Evolutionary conservation across 768 basidiomycete genomes (phyloP), one percentile per base, ranked within the genome.

Genomic region (Lentinula guzmanii): DNA sequence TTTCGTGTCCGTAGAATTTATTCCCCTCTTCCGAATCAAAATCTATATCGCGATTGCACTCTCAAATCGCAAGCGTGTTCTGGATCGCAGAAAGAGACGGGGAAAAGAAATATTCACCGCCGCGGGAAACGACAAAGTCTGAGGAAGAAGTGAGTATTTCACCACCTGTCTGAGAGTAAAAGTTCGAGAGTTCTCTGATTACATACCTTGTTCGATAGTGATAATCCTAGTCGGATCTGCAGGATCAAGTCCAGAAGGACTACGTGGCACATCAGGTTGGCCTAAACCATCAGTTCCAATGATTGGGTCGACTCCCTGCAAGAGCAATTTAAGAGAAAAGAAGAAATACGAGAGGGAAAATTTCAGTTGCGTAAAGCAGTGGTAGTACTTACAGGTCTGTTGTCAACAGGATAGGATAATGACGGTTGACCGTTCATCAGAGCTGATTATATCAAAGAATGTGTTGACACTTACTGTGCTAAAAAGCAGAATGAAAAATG

Each of bases 51-150:
- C 28, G 0, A 28, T 28, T 28, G 28, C 28, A 28, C 28, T 28
- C 37, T 48, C 18, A 56, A 21, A 48, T 5, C n/a, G 52, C 33
- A 24, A 55, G 43, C 24, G 50, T 52, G n/a, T 42, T 54, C 35
- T 55, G 39, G 24, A 73, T 62, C 43, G 69, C 68, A n/a, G 69
- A 70, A 54, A 72, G 64, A 10, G 69, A 66, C 6, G 72, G 72
- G 16, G 70, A 66, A 56, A 72, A 74, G 63, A 71, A 74, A 53
- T 70, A 70, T 46, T 70, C 72, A 48, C 72, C 69, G 58, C 71
- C 66, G 42, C 70, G 63, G 24, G 68, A 65, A n/a, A 62, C 64
- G 54, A 73, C 64, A 51, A 69, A 70, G 58, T 64, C 63, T 64
- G 62, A 11, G 28, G 41, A 33, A 9, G 35, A 43, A 11, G 9